A percentile compares a stretch with the other conserved stretches of the same genome.
phyloP scores from a whole-genome alignment of 495 filamentous ascomycete species.

The Tuber aestivum region DNA sequence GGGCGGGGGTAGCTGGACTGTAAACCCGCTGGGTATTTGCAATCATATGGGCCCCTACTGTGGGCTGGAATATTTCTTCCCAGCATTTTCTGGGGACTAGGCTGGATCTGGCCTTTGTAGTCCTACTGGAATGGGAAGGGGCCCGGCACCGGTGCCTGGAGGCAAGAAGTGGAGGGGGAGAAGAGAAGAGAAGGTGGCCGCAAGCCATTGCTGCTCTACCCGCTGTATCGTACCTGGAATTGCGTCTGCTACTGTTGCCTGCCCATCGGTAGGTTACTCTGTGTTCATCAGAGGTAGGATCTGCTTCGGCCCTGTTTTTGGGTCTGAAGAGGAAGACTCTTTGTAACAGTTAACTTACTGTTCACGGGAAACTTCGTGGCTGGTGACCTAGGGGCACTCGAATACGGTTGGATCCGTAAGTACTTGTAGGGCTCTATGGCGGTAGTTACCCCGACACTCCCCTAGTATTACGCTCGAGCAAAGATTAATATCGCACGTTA shows the following conservation, averaged over 20 bases:
- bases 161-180: neutral
- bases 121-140: neutral
- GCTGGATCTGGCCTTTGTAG: neutral
- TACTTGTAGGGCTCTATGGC: neutral
- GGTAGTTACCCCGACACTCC: neutral
- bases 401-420: neutral
- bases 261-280: neutral
- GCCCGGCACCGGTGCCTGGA: no score
- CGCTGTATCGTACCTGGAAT: neutral
- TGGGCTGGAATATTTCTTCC: neutral
- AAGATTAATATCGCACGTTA: neutral
- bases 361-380: neutral
- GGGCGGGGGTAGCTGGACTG: neutral
- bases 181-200: neutral
- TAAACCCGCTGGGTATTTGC: neutral
- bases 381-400: no score
- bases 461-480: neutral
- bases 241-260: neutral
- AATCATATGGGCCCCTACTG: neutral
- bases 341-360: neutral
- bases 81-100: neutral
- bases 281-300: neutral
- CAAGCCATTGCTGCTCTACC: neutral
- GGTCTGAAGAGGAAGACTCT: neutral
- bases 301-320: neutral